A percentile compares a stretch with the other conserved stretches of the same genome.
phyloP scores from a whole-genome alignment of 1,284 basidiomycete genomes.

The Irpex lacteus region DNA sequence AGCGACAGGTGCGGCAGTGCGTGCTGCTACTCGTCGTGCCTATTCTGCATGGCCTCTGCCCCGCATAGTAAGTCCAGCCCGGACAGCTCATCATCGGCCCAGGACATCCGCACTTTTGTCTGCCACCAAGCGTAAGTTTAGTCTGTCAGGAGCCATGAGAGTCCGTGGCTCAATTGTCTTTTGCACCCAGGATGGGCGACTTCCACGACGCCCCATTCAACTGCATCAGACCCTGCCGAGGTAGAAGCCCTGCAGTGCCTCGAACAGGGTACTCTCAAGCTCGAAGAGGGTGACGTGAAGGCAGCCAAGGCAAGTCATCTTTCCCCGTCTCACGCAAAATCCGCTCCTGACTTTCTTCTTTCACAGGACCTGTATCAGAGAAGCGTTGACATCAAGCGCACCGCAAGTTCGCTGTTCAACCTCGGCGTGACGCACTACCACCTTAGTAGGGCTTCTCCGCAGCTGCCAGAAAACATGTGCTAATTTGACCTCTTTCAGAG shows the following conservation, averaged over 20 bases:
- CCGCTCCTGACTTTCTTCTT: neutral
- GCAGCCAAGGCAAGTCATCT: conserved; percentile 55
- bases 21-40: neutral
- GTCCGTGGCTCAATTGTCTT: conserved; percentile 20
- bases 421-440: conserved; percentile 89
- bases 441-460: conserved; percentile 54
- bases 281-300: conserved; percentile 89
- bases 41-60: neutral
- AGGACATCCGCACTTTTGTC: conserved; percentile 3
- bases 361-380: conserved; percentile 62
- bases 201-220: conserved; percentile 77
- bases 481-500: conserved; percentile 44
- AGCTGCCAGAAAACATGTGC: conserved; percentile 13
- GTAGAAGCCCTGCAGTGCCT: conserved; percentile 79
- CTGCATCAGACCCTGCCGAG: conserved; percentile 81
- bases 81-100: neutral
- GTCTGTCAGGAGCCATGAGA: neutral
- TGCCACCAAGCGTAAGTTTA: conserved; percentile 16
- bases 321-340: neutral
- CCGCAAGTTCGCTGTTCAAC: conserved; percentile 84
- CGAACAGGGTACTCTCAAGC: conserved; percentile 82
- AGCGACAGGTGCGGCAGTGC: neutral
- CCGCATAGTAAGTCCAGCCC: neutral
- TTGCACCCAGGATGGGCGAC: conserved; percentile 72
- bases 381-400: conserved; percentile 80